Conservation (phyloP, 2,329 filamentous ascomycete genomes). For the Neofusicoccum sp. region DNA sequence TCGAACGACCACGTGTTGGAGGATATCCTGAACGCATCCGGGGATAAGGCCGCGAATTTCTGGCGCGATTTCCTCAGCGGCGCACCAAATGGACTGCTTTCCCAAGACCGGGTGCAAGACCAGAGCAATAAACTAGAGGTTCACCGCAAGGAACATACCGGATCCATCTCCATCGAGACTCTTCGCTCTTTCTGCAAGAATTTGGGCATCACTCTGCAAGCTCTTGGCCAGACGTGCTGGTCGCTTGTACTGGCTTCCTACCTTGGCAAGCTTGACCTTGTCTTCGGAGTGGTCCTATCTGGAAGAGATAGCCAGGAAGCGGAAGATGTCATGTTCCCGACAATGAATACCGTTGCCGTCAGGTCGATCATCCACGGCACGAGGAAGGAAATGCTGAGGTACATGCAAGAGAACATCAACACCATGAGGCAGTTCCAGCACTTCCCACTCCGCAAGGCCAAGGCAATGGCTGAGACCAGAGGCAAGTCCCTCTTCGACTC, state of each 20-base stretch:
- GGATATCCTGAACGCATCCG: constrained; percentile 50
- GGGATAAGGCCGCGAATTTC: constrained; percentile 56
- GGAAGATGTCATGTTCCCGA: constrained; percentile 73
- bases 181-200: constrained; percentile 63
- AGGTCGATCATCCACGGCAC: constrained; percentile 71
- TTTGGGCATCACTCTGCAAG: constrained; percentile 70
- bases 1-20: constrained; percentile 56
- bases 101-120: background rate
- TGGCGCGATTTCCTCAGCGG: constrained; percentile 69
- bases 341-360: constrained; percentile 86
- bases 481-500: constrained; percentile 58
- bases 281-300: constrained; percentile 79
- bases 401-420: constrained; percentile 69
- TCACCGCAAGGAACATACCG: constrained; percentile 49
- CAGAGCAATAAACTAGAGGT: constrained; percentile 21
- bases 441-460: constrained; percentile 71
- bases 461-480: constrained; percentile 50
- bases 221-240: constrained; percentile 75
- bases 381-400: constrained; percentile 61
- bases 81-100: constrained; percentile 24
- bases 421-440: constrained; percentile 70
- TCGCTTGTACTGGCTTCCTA: constrained; percentile 65
- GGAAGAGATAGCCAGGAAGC: constrained; percentile 74
- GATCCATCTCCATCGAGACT: constrained; percentile 39
- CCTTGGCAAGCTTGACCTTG: constrained; percentile 66